Conservation (phyloP, 2,329 filamentous ascomycete genomes). For the Cryphonectria parasitica region DNA sequence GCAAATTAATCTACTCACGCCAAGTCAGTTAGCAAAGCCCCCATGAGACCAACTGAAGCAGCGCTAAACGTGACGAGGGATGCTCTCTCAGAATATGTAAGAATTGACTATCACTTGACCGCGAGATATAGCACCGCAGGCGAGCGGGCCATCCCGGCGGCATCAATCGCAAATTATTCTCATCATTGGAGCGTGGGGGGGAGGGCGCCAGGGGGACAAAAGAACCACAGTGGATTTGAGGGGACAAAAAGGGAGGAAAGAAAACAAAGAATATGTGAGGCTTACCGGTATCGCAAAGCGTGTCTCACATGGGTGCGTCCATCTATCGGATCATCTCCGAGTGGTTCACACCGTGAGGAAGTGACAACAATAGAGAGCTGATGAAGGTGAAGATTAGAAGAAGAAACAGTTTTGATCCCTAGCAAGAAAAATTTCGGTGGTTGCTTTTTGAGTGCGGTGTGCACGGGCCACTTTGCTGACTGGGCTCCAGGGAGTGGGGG, state of each 20-base stretch:
- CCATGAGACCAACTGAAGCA: background rate
- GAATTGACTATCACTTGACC: conserved; percentile 87
- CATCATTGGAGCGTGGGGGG: conserved; percentile 66
- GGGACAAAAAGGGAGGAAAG: too few species aligned
- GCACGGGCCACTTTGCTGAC: conserved; percentile 22
- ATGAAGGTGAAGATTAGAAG: background rate
- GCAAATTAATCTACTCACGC: background rate
- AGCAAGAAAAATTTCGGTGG: conserved; percentile 12
- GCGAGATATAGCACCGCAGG: conserved; percentile 83
- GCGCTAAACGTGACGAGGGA: background rate
- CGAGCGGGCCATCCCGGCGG: conserved; percentile 79
- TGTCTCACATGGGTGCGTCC: background rate
- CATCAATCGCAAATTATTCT: conserved; percentile 99
- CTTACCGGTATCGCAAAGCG: conserved; percentile 6
- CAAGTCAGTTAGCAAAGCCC: background rate
- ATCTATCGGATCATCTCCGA: background rate
- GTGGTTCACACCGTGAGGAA: too few species aligned
- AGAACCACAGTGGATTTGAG: background rate
- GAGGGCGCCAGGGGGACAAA: too few species aligned
- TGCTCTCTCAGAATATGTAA: conserved; percentile 93
- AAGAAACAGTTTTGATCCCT: background rate
- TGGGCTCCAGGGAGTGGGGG: background rate
- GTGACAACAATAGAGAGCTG: background rate
- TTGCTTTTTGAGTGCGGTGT: conserved; percentile 19
- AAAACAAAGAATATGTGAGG: background rate